Evolutionary conservation across 331 rosid species (phyloP).

Genomic region (Arachis monticola): DNA sequence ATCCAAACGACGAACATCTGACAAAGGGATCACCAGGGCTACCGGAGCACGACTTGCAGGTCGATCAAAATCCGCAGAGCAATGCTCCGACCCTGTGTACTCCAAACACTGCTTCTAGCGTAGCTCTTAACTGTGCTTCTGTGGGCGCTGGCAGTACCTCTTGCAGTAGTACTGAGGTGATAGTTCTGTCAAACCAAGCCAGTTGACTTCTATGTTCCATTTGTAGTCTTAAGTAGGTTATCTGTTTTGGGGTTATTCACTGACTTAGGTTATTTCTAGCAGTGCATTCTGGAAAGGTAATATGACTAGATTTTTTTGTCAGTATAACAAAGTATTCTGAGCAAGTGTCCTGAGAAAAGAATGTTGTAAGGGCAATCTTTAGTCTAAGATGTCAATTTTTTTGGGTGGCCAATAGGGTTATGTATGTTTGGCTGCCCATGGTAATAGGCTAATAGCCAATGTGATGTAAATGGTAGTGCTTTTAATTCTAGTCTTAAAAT

Average conservation of each 20-base stretch:
- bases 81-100: conserved; percentile 37
- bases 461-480: conserved; percentile 41
- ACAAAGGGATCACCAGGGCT: conserved; percentile 41
- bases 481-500: conserved; percentile 3
- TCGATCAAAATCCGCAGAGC: conserved; percentile 39
- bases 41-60: conserved; percentile 46
- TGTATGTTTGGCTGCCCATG: conserved; percentile 44
- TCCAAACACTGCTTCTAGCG: conserved; percentile 45
- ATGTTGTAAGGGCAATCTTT: conserved; percentile 30
- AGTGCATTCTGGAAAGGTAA: conserved; percentile 35
- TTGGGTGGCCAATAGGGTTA: conserved; percentile 14
- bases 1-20: conserved; percentile 27
- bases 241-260: conserved; percentile 20
- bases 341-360: not conserved
- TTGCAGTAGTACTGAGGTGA: conserved; percentile 50
- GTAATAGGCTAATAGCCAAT: conserved; percentile 8
- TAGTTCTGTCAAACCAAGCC: conserved; percentile 58
- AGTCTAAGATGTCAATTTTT: conserved; percentile 29
- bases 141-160: conserved; percentile 51
- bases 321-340: conserved; percentile 18
- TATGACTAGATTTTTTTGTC: conserved; percentile 22
- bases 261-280: conserved; percentile 38
- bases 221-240: conserved; percentile 38
- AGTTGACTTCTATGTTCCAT: conserved; percentile 46
- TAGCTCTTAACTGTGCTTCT: conserved; percentile 55